Evolutionary conservation across 331 rosid genomes (phyloP).

Genomic region (Pyrus hybrid): DNA sequence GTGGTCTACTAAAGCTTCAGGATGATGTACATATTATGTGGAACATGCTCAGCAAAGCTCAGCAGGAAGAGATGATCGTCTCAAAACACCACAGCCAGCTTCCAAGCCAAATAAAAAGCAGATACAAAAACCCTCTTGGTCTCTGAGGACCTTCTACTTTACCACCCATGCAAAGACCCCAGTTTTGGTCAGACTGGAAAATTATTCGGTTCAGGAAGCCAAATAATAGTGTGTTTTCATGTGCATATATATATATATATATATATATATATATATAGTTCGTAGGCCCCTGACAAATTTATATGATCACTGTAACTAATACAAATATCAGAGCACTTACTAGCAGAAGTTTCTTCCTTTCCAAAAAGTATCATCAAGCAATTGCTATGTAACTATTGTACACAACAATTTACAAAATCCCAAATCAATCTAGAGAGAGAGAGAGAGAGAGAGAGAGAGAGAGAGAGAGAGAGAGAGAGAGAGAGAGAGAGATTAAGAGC

Average conservation of each 20-base stretch:
- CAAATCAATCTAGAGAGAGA: neutral
- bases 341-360: neutral
- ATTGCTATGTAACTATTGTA: neutral
- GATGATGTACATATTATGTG: slow-evolving; percentile 55
- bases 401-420: neutral
- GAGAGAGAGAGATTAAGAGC: slow-evolving; percentile 14
- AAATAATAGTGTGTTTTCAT: neutral
- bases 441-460: neutral
- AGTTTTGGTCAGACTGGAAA: neutral
- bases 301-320: neutral
- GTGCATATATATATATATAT: no score
- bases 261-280: no score
- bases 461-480: neutral
- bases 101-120: neutral
- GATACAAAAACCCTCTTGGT: neutral
- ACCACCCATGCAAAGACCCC: slow-evolving; percentile 1
- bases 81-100: neutral
- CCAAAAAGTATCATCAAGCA: neutral
- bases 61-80: neutral
- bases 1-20: slow-evolving; percentile 39
- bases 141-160: neutral
- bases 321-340: neutral
- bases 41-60: slow-evolving; percentile 37
- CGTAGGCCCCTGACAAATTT: neutral
- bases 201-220: neutral